Percentiles rank a stretch among this genome's conserved stretches.
These are phyloP conservation scores for Echium plantagineum DNA, from an alignment of 257 asterid species.

Conservation along the genomic window DNA sequence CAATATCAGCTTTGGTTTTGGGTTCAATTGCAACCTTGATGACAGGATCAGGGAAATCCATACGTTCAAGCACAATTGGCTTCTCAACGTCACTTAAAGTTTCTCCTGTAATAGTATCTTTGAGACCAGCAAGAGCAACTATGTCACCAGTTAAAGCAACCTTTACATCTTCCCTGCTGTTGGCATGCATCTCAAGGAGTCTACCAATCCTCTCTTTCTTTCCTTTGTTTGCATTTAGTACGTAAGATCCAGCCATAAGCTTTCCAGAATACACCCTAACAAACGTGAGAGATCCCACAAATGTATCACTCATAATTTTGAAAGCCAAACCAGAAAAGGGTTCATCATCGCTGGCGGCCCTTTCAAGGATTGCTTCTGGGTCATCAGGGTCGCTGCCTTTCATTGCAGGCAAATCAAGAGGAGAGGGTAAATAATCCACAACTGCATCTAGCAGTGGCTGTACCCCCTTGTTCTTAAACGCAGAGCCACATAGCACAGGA, in stretches of 20 bases:
- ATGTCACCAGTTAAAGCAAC: constrained; percentile 82
- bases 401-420: constrained; percentile 79
- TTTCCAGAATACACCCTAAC: constrained; percentile 80
- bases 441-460: constrained; percentile 90
- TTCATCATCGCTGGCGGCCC: constrained; percentile 47
- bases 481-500: constrained; percentile 89
- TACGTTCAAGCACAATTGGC: constrained; percentile 78
- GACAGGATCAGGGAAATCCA: constrained; percentile 99
- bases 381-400: constrained; percentile 89
- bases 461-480: constrained; percentile 92
- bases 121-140: constrained; percentile 90
- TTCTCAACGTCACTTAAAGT: constrained; percentile 75
- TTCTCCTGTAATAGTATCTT: constrained; percentile 92
- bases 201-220: constrained; percentile 91
- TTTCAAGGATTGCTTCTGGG: constrained; percentile 49
- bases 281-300: constrained; percentile 89
- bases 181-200: constrained; percentile 92
- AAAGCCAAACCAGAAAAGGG: constrained; percentile 93
- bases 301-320: constrained; percentile 89
- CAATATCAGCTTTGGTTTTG: constrained; percentile 90
- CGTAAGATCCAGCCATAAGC: constrained; percentile 80
- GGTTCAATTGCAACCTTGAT: constrained; percentile 98
- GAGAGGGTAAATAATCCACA: constrained; percentile 84
- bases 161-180: constrained; percentile 85
- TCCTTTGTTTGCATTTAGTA: constrained; percentile 79